Conservation (phyloP, 352 stramenopile genomes). For the Salisapilia sapeloensis region DNA sequence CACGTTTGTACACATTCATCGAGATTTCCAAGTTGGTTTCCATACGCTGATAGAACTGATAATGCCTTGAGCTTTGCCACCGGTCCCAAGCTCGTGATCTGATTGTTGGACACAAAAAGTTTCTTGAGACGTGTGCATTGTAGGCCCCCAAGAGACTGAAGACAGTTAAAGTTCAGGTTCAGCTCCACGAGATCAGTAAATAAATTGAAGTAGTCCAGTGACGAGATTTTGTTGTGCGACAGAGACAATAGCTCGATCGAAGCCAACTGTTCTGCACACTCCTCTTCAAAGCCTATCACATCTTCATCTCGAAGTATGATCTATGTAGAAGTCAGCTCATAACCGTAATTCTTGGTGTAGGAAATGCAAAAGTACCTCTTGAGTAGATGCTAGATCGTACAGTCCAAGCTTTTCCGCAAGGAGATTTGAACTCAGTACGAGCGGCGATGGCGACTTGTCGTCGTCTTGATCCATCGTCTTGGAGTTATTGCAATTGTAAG, state of each 20-base stretch:
- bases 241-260: constrained; percentile 67
- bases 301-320: constrained; percentile 58
- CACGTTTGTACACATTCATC: constrained; percentile 28
- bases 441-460: too few relatives aligned
- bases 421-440: constrained; percentile 21
- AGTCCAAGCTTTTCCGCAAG: constrained; percentile 35
- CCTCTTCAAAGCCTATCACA: constrained; percentile 20
- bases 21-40: constrained; percentile 28
- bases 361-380: constrained; percentile 22
- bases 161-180: background rate
- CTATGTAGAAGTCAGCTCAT: constrained; percentile 6
- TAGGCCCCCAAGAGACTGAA: background rate
- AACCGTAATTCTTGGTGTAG: background rate
- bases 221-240: constrained; percentile 54
- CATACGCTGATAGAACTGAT: constrained; percentile 39
- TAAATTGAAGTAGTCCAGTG: constrained; percentile 42
- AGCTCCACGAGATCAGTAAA: constrained; percentile 65
- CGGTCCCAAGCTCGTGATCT: constrained; percentile 21
- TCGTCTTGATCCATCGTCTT: too few relatives aligned
- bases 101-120: constrained; percentile 41
- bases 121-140: constrained; percentile 41
- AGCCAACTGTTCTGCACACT: constrained; percentile 31
- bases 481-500: too few relatives aligned
- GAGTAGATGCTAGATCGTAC: constrained; percentile 38
- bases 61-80: constrained; percentile 35